Conservation (phyloP, 2,329 filamentous ascomycete species). For the Ceratocystis papillata region DNA sequence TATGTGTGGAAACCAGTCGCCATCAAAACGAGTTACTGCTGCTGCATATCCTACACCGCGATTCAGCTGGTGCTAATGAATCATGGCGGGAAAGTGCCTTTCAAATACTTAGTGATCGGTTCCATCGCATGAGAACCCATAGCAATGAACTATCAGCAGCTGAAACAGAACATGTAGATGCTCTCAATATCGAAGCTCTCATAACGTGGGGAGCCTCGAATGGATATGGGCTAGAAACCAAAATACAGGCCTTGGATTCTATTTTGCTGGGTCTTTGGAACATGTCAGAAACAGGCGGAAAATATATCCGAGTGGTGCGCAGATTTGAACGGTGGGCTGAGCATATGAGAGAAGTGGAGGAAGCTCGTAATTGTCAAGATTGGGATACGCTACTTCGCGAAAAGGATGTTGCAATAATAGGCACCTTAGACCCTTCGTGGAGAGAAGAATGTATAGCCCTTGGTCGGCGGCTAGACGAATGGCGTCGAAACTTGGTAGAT, state of each 20-base stretch:
- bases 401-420: constrained; percentile 40
- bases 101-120: constrained; percentile 38
- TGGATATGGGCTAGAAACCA: constrained; percentile 41
- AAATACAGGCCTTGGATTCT: constrained; percentile 47
- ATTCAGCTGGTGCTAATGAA: constrained; percentile 35
- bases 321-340: constrained; percentile 52
- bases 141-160: constrained; percentile 31
- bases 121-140: constrained; percentile 33
- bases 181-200: constrained; percentile 43
- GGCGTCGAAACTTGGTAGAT: constrained; percentile 40
- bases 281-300: constrained; percentile 45
- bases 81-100: constrained; percentile 50
- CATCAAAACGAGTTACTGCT: constrained; percentile 56
- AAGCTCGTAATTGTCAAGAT: constrained; percentile 34
- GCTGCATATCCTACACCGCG: constrained; percentile 52
- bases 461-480: constrained; percentile 44
- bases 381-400: constrained; percentile 31
- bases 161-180: constrained; percentile 39
- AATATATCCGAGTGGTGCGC: constrained; percentile 44
- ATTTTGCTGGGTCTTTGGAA: constrained; percentile 48
- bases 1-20: constrained; percentile 46
- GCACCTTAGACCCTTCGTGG: constrained; percentile 48
- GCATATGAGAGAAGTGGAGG: constrained; percentile 38
- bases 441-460: constrained; percentile 46
- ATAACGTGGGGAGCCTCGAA: constrained; percentile 37